These are phyloP conservation scores for Penicillium aurantiogriseum DNA, from an alignment of 2,329 filamentous ascomycete genomes.

Conservation along the genomic window DNA sequence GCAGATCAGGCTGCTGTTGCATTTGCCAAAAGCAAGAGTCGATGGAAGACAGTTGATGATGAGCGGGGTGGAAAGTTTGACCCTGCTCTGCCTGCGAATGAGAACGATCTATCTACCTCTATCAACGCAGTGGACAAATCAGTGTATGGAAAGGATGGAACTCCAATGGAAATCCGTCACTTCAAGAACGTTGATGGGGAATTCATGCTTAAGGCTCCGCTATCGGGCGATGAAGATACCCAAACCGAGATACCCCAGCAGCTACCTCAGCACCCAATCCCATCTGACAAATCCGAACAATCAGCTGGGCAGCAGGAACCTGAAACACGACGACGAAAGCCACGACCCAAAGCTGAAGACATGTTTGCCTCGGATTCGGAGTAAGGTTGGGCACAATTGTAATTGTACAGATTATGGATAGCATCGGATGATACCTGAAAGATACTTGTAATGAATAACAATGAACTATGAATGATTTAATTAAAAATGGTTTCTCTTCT, in stretches of 20 bases:
- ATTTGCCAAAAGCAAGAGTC: constrained; percentile 44
- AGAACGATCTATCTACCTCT: constrained; percentile 36
- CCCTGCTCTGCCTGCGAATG: constrained; percentile 23
- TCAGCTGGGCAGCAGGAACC: constrained; percentile 20
- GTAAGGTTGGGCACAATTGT: constrained; percentile 23
- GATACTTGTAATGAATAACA: constrained; percentile 5
- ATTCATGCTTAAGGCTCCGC: constrained; percentile 33
- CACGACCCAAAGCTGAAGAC: constrained; percentile 72
- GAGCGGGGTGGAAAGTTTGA: constrained; percentile 34
- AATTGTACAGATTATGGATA: constrained; percentile 15
- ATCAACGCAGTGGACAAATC: background rate
- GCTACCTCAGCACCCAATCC: background rate
- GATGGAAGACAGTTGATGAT: constrained; percentile 49
- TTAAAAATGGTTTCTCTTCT: background rate
- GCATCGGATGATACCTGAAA: background rate
- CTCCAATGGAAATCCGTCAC: constrained; percentile 44
- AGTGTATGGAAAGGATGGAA: constrained; percentile 37
- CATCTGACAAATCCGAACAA: constrained; percentile 21
- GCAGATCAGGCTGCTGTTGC: constrained; percentile 38
- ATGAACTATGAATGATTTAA: background rate
- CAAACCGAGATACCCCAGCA: constrained; percentile 21
- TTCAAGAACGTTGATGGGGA: constrained; percentile 48
- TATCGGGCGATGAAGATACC: constrained; percentile 20
- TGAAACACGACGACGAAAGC: constrained; percentile 46
- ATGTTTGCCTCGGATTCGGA: constrained; percentile 78